Base-by-base conservation (phyloP, 129 eudicot genomes). In the Kitagawia praeruptora region DNA sequence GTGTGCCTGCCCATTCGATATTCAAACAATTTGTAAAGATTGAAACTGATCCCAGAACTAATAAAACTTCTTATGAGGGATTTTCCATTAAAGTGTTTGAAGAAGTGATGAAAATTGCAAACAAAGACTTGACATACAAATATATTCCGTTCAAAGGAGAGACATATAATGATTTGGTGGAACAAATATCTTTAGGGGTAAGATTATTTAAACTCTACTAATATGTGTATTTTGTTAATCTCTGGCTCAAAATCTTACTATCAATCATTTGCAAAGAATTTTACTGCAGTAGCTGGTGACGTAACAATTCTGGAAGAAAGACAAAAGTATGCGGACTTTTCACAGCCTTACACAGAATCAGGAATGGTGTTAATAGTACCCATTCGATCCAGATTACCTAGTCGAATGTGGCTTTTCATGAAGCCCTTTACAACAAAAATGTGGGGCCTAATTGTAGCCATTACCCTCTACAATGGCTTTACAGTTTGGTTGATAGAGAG, bases 401-500 rank as follows among this genome's bases (percentile, higher is more conserved):
- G 49, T 53, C 86, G 83, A 86, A 86, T 81, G 88, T 91, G 39
- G 64, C 64, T 54, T 27, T 54, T 54, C 27, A 54, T 54, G 64
- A 54, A 54, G 64, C 64, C 64, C 64, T 87, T 90, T 76, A 85
- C 91, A 46, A 49, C 12, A 16, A 58, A 77, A 44, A 87, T 88
- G 87, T 90, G 95, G 91, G 49, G 80, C 11, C 46, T 84, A 61
- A 87, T 84, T 5, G 78, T 81, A 18, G 18, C 71, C 73, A 71
- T 89, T 13, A 80, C 80, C 31, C 54, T 85, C 19, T 87, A 80
- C 73, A 85, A 84, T 11, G 93, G 86, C 40, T 84, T 85, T 27
- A 87, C 87, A 34, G 75, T 89, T n/a, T 89, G 91, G 90, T 46
- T 87, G 28, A 85, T 85, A 54, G 93, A 89, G 85, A 81, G 87